Evolutionary conservation across 306 rosid genomes (phyloP).

Genomic region (Comarum palustre): DNA sequence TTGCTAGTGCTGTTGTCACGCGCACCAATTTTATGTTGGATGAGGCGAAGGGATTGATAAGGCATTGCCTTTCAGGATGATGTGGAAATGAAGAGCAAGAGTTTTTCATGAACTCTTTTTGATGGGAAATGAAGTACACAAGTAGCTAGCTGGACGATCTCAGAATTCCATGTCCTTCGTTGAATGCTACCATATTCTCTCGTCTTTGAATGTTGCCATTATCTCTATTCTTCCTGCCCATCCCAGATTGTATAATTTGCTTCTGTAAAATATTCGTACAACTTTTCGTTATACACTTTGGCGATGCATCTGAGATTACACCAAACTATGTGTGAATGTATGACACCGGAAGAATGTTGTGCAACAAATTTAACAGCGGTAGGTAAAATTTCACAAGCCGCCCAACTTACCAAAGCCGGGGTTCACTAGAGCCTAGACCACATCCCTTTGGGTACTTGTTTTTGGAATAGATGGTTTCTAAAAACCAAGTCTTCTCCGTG

Average conservation of each 20-base stretch:
- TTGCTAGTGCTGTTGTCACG: slow-evolving; percentile 61
- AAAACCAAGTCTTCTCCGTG: background rate
- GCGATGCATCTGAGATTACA: background rate
- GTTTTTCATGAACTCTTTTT: background rate
- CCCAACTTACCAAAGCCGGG: too few species aligned
- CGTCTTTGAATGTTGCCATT: background rate
- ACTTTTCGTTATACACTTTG: background rate
- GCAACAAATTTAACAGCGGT: too few species aligned
- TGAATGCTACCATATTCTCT: background rate
- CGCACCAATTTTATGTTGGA: slow-evolving; percentile 62
- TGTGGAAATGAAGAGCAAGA: background rate
- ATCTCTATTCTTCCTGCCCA: background rate
- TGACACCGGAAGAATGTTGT: background rate
- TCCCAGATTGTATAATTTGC: background rate
- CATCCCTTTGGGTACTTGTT: too few species aligned
- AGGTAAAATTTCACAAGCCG: too few species aligned
- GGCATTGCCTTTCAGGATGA: slow-evolving; percentile 57
- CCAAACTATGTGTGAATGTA: background rate
- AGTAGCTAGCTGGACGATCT: background rate
- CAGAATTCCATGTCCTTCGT: background rate
- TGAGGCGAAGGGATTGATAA: slow-evolving; percentile 58
- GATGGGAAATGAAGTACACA: background rate
- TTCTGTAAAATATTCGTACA: background rate
- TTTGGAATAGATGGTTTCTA: too few species aligned
- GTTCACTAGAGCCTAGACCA: too few species aligned